phyloP scores from a whole-genome alignment of 257 asterid species.

The Misopates orontium region DNA sequence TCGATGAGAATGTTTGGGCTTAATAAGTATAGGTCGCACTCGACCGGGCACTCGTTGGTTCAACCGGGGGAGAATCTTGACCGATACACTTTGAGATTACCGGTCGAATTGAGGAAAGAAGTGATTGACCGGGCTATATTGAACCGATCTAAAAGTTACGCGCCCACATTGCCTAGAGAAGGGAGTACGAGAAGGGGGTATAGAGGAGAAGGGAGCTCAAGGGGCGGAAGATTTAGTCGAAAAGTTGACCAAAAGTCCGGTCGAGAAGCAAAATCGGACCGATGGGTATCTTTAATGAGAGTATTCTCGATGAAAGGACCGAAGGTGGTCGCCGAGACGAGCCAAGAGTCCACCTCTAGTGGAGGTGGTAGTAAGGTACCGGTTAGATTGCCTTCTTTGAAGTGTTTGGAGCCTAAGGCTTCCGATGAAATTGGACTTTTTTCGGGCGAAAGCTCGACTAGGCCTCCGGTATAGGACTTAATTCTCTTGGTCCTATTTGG shows the following conservation, averaged over 20 bases:
- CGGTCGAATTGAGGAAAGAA: conserved; percentile 63
- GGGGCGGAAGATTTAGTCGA: conserved; percentile 39
- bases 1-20: conserved; percentile 46
- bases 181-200: conserved; percentile 54
- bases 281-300: conserved; percentile 65
- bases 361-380: conserved; percentile 35
- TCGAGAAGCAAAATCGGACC: conserved; percentile 49
- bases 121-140: conserved; percentile 64
- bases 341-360: conserved; percentile 38
- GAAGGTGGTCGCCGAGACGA: conserved; percentile 40
- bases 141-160: conserved; percentile 58
- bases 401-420: conserved; percentile 64
- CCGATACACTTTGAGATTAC: conserved; percentile 70
- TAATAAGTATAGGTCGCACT: conserved; percentile 74
- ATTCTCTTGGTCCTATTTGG: neutral
- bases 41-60: conserved; percentile 88
- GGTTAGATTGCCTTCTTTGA: conserved; percentile 65
- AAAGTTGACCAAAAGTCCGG: conserved; percentile 43
- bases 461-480: conserved; percentile 47
- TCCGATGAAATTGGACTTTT: conserved; percentile 46
- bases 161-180: conserved; percentile 38
- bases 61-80: conserved; percentile 69
- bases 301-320: conserved; percentile 58
- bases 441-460: conserved; percentile 29
- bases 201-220: conserved; percentile 59